A percentile compares a stretch with the other conserved stretches of the same genome.
Conservation (phyloP, 306 rosid genomes). For the Quercus glauca region DNA sequence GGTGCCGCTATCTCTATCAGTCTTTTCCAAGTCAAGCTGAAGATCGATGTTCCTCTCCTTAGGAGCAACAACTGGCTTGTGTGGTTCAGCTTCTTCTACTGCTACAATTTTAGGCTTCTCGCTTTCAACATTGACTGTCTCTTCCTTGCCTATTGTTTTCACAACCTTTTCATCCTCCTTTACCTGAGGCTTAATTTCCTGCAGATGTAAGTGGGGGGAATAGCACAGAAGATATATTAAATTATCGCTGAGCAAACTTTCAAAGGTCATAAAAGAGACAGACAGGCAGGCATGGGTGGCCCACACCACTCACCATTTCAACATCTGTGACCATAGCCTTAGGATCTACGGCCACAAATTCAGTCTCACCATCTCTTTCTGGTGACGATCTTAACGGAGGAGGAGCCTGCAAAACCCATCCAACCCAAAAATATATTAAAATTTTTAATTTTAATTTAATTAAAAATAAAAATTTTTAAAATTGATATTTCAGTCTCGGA, state of each 20-base stretch:
- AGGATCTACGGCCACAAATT: slow-evolving; percentile 53
- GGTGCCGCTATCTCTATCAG: slow-evolving; percentile 49
- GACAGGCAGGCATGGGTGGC: slow-evolving; percentile 18
- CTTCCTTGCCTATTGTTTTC: slow-evolving; percentile 55
- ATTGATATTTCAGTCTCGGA: background rate
- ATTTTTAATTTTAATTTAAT: too few species aligned
- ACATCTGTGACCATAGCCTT: slow-evolving; percentile 45
- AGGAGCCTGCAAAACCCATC: slow-evolving; percentile 60
- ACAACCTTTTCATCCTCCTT: slow-evolving; percentile 57
- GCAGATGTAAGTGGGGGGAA: slow-evolving; percentile 13
- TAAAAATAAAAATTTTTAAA: too few species aligned
- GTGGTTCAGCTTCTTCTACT: slow-evolving; percentile 52
- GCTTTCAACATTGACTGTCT: slow-evolving; percentile 38
- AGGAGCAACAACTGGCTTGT: slow-evolving; percentile 27
- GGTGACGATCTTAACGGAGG: slow-evolving; percentile 81
- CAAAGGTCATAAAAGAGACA: too few species aligned
- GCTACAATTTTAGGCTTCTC: slow-evolving; percentile 38
- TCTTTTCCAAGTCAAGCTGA: slow-evolving; percentile 74
- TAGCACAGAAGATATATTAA: too few species aligned
- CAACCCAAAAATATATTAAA: background rate
- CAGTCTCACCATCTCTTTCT: slow-evolving; percentile 62
- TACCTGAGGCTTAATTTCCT: slow-evolving; percentile 57
- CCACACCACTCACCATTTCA: slow-evolving; percentile 60
- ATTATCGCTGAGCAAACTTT: too few species aligned
- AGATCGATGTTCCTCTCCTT: slow-evolving; percentile 62